A percentile compares a stretch with the other conserved stretches of the same genome.
phyloP scores from a whole-genome alignment of 768 basidiomycete species.

The Pisolithus marmoratus region DNA sequence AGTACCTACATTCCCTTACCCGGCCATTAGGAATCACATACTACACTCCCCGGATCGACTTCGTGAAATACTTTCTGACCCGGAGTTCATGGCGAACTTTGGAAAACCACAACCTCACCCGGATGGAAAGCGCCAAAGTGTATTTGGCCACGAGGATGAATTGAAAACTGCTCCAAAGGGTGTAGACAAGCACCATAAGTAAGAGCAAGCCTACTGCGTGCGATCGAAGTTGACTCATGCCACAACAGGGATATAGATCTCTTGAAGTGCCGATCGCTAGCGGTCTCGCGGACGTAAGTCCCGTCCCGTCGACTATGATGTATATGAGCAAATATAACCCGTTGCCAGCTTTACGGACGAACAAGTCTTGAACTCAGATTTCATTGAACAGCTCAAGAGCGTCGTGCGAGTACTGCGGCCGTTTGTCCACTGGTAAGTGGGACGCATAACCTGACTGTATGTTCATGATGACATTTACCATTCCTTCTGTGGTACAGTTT shows the following conservation, averaged over 20 bases:
- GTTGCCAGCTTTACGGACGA: constrained; percentile 61
- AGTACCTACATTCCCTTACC: not conserved
- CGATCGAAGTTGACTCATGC: not conserved
- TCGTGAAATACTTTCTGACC: constrained; percentile 57
- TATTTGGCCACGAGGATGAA: constrained; percentile 86
- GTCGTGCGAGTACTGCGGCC: constrained; percentile 57
- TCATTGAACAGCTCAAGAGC: constrained; percentile 54
- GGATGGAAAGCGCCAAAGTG: constrained; percentile 59
- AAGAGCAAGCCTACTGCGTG: constrained; percentile 8
- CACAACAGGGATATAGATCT: constrained; percentile 79
- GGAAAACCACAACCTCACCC: constrained; percentile 61
- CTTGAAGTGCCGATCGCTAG: constrained; percentile 76
- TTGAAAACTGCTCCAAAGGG: constrained; percentile 92
- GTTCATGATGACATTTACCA: not conserved
- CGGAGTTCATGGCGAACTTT: constrained; percentile 72
- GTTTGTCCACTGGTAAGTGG: constrained; percentile 70
- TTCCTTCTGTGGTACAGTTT: constrained; percentile 36
- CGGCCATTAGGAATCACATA: constrained; percentile 49
- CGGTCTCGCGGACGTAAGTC: constrained; percentile 54
- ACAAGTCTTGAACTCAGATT: constrained; percentile 60
- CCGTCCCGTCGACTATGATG: constrained; percentile 6
- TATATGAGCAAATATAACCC: constrained; percentile 19
- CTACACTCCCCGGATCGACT: constrained; percentile 55
- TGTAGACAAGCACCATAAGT: constrained; percentile 77
- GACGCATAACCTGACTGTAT: not conserved